Conservation (phyloP, 495 filamentous ascomycete species). For the Aspergillus olivimuriae region DNA sequence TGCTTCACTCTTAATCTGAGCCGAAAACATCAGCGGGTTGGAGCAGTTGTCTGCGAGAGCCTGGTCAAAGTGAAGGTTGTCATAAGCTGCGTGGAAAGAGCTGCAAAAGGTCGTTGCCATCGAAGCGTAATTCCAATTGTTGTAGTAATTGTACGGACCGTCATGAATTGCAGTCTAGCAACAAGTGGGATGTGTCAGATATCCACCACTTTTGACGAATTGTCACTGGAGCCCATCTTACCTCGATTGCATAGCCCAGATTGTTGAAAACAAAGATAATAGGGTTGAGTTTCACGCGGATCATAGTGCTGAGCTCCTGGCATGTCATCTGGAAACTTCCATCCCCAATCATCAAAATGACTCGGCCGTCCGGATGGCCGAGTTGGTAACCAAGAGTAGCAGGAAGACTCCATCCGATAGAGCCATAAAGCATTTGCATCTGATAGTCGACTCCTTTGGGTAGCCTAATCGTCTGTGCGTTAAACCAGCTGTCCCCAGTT, state of each 20-base stretch:
- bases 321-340: constrained; percentile 66
- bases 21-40: constrained; percentile 5
- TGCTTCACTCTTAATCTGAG: not conserved
- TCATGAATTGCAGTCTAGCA: constrained; percentile 11
- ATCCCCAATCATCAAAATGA: constrained; percentile 65
- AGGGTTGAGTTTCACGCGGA: constrained; percentile 53
- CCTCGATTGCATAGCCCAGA: constrained; percentile 59
- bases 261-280: constrained; percentile 68
- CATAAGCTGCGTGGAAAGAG: not conserved
- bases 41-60: not conserved
- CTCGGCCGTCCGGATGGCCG: constrained; percentile 25
- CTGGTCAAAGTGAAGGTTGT: not conserved
- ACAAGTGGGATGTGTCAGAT: not conserved
- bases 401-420: constrained; percentile 13
- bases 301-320: constrained; percentile 67
- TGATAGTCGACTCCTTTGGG: constrained; percentile 8
- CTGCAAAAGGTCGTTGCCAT: constrained; percentile 2
- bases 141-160: constrained; percentile 13
- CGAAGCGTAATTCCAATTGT: constrained; percentile 11
- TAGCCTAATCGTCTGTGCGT: constrained; percentile 1
- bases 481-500: constrained; percentile 12
- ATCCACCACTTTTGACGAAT: not conserved
- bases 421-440: constrained; percentile 9
- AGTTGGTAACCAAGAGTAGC: constrained; percentile 15
- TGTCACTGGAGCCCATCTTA: no score